phyloP scores from a whole-genome alignment of 106 monocot genomes.

The Allium sativum region DNA sequence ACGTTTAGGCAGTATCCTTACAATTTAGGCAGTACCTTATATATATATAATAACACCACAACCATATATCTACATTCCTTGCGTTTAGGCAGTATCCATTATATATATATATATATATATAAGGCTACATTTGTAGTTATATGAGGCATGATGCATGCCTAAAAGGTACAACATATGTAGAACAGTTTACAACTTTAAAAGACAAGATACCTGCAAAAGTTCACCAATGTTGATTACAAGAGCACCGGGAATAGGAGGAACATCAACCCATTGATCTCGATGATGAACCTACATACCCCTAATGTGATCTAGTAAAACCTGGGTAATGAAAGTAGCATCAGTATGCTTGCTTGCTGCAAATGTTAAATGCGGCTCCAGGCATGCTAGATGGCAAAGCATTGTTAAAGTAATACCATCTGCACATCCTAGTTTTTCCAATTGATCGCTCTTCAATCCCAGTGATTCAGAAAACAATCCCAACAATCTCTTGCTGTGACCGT shows the following conservation, averaged over 20 bases:
- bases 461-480: slow-evolving; percentile 36
- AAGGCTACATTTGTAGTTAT: no score
- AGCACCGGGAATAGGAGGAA: background rate
- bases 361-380: slow-evolving; percentile 1
- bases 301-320: background rate
- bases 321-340: background rate
- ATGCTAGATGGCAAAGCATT: background rate
- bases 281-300: background rate
- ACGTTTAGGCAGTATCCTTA: no score
- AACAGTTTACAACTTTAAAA: no score
- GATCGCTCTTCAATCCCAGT: slow-evolving; percentile 13
- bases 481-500: background rate
- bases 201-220: background rate
- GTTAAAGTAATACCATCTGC: background rate
- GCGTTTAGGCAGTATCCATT: no score
- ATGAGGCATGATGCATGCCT: no score
- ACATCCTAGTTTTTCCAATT: background rate
- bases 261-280: slow-evolving; percentile 3
- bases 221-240: slow-evolving; percentile 3
- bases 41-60: no score
- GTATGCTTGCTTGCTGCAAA: slow-evolving; percentile 1
- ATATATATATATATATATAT: no score
- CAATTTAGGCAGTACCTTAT: no score
- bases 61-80: no score
- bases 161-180: no score